These are phyloP conservation scores for Salisapilia sapeloensis DNA, from an alignment of 352 stramenopile genomes.

Conservation along the genomic window DNA sequence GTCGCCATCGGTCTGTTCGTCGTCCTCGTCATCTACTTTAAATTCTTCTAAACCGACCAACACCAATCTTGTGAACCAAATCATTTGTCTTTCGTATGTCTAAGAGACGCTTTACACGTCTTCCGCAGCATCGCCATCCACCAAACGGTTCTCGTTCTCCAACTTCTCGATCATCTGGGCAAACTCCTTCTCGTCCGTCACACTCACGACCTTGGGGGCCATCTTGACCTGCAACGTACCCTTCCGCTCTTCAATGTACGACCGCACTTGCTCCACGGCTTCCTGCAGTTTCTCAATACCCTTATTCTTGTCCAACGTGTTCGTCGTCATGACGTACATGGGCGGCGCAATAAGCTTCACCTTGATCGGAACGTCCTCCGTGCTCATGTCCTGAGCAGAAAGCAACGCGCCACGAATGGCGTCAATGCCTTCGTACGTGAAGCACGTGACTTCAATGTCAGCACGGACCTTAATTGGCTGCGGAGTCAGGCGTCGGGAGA, in stretches of 20 bases:
- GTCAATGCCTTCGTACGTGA: conserved; percentile 99
- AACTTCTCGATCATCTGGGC: conserved; percentile 98
- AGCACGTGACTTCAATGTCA: conserved; percentile 99
- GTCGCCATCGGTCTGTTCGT: conserved; percentile 69
- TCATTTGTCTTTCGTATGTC: not conserved
- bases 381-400: conserved; percentile 65
- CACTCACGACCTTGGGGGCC: conserved; percentile 96
- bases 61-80: not conserved
- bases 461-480: conserved; percentile 99
- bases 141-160: conserved; percentile 96
- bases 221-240: conserved; percentile 95
- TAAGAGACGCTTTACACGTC: conserved; percentile 43
- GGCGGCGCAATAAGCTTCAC: conserved; percentile 99
- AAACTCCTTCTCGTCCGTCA: conserved; percentile 98
- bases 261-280: conserved; percentile 89
- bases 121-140: conserved; percentile 95
- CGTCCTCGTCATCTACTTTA: conserved; percentile 82
- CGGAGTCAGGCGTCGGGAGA: conserved; percentile 92
- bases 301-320: conserved; percentile 95
- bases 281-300: conserved; percentile 93
- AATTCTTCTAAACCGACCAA: conserved; percentile 67
- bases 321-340: conserved; percentile 99
- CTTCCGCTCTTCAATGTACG: conserved; percentile 91
- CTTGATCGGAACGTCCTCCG: conserved; percentile 89
- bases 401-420: conserved; percentile 95